Evolutionary conservation across 78 protist species (phyloP).

Genomic region (Dictyostelium brefeldianum): DNA sequence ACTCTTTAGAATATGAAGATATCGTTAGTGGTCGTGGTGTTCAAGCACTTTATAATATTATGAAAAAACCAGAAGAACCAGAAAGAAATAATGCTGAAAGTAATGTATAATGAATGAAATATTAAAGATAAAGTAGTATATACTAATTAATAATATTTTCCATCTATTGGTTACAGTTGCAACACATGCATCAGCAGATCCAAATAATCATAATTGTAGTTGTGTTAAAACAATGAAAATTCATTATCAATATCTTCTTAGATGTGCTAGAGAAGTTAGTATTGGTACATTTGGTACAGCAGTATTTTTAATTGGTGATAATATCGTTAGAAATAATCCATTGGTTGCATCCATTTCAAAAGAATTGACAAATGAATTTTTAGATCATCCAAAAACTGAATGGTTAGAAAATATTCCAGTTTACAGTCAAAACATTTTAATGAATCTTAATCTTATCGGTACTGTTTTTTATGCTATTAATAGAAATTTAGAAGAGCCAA

Average conservation of each 20-base stretch:
- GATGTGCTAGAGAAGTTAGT: constrained; percentile 68
- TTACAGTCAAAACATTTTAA: not conserved
- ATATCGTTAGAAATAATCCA: constrained; percentile 43
- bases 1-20: constrained; percentile 74
- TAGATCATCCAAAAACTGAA: constrained; percentile 51
- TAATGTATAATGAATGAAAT: not conserved
- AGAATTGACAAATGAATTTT: constrained; percentile 16
- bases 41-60: not conserved
- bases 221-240: constrained; percentile 29
- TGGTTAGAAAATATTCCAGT: constrained; percentile 42
- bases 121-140: too few species aligned
- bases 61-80: not conserved
- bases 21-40: constrained; percentile 85
- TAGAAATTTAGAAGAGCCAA: not conserved
- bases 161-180: too few species aligned
- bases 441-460: constrained; percentile 52
- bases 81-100: constrained; percentile 19
- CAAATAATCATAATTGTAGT: not conserved
- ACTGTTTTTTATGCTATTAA: constrained; percentile 33
- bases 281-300: constrained; percentile 58
- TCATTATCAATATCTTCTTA: constrained; percentile 73
- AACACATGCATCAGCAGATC: not conserved
- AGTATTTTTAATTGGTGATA: constrained; percentile 80
- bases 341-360: constrained; percentile 5
- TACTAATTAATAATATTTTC: not conserved